phyloP scores from a whole-genome alignment of 2,329 filamentous ascomycete genomes.

The Chrysoporthe cubensis region DNA sequence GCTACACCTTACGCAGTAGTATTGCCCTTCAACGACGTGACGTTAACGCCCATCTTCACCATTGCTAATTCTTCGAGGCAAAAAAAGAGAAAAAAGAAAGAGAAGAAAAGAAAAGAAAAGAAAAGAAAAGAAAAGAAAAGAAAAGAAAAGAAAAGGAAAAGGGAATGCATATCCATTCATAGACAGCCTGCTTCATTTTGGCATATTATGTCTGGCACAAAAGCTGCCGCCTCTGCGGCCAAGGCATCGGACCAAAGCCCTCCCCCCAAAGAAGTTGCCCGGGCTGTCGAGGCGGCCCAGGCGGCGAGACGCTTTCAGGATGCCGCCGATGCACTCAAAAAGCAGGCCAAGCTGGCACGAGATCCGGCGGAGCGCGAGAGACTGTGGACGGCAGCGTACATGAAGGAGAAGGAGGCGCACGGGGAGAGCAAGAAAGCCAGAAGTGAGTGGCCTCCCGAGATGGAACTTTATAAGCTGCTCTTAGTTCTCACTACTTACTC shows the following conservation, averaged over 20 bases:
- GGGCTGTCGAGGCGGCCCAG: conserved; percentile 24
- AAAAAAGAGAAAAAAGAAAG: too few species aligned
- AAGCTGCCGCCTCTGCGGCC: conserved; percentile 9
- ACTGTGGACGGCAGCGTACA: conserved; percentile 24
- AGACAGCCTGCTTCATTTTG: background rate
- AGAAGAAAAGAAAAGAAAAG: too few species aligned
- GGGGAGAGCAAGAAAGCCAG: conserved; percentile 29
- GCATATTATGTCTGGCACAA: conserved; percentile 17
- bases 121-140: too few species aligned
- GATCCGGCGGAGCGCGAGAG: conserved; percentile 26
- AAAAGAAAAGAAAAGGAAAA: too few species aligned
- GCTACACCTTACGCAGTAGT: background rate
- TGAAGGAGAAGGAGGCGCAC: conserved; percentile 28
- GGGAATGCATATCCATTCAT: background rate
- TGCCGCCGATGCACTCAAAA: conserved; percentile 27
- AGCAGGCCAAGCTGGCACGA: conserved; percentile 20
- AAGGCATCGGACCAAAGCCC: background rate
- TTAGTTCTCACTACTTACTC: background rate
- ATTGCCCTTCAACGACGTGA: background rate
- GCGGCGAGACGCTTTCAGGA: conserved; percentile 26
- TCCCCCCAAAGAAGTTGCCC: conserved; percentile 17
- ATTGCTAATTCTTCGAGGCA: too few species aligned
- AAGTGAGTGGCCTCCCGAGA: conserved; percentile 14
- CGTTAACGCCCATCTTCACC: too few species aligned
- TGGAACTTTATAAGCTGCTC: background rate